Evolutionary conservation across 208 protist species (phyloP).

Genomic region (Sergeia podlipaevii): DNA sequence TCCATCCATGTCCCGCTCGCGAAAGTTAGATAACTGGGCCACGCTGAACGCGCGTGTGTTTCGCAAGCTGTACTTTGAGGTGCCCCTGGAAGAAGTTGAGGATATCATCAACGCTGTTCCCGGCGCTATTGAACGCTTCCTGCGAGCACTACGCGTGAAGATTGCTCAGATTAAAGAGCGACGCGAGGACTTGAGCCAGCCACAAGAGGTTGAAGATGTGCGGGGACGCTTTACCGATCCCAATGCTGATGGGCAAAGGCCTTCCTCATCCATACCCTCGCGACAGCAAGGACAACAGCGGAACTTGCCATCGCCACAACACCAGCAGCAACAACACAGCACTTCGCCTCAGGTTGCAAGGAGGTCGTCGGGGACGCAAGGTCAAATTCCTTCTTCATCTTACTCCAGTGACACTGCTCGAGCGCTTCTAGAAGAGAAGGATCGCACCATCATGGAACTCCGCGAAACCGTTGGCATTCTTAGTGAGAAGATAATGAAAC

Average conservation of each 20-base stretch:
- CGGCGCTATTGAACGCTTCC: constrained; percentile 91
- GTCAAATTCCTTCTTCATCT: too few relatives aligned
- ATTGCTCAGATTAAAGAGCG: constrained; percentile 79
- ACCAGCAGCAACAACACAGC: background rate
- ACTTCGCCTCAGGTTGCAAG: background rate
- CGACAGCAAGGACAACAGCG: too few relatives aligned
- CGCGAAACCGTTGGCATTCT: constrained; percentile 88
- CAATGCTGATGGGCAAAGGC: too few relatives aligned
- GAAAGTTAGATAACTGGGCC: constrained; percentile 97
- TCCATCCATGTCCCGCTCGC: constrained; percentile 73
- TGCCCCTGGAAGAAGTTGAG: constrained; percentile 88
- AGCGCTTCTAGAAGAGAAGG: constrained; percentile 88
- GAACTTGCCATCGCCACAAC: too few relatives aligned
- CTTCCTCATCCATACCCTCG: too few relatives aligned
- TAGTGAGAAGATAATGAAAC: constrained; percentile 91
- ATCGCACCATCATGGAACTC: constrained; percentile 88
- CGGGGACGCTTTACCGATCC: too few relatives aligned
- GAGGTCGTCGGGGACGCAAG: too few relatives aligned
- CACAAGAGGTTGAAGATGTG: background rate
- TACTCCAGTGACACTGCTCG: too few relatives aligned
- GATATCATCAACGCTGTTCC: constrained; percentile 87
- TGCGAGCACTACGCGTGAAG: constrained; percentile 91
- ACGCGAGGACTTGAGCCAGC: constrained; percentile 22
- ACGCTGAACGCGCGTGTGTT: constrained; percentile 95
- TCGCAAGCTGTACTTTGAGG: constrained; percentile 91